Evolutionary conservation across 352 stramenopile species (phyloP).

Genomic region (Phytophthora europaea): DNA sequence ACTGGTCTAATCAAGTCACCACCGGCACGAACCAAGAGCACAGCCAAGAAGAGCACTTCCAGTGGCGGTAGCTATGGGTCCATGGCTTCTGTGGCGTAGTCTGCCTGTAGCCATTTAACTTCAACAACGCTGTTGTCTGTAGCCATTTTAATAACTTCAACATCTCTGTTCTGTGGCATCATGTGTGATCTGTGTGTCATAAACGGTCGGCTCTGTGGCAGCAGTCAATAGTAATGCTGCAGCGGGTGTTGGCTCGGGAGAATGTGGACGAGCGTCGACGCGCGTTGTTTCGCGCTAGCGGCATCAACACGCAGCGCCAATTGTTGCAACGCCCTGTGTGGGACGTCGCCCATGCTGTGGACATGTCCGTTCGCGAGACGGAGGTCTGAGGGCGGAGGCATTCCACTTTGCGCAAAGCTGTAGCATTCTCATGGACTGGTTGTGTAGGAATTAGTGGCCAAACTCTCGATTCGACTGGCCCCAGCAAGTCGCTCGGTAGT

Average conservation of each 20-base stretch:
- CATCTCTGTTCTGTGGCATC: neutral
- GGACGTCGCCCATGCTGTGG: conserved; percentile 71
- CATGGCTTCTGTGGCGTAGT: conserved; percentile 10
- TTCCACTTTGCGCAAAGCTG: conserved; percentile 1
- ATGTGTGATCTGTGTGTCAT: neutral
- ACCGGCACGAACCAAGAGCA: neutral
- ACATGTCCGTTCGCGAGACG: conserved; percentile 70
- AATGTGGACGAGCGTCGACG: conserved; percentile 58
- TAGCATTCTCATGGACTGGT: conserved; percentile 8
- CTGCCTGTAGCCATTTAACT: neutral
- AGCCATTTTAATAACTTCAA: neutral
- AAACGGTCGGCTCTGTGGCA: neutral
- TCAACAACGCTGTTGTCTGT: neutral
- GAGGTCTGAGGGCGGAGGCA: conserved; percentile 40
- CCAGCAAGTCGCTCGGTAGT: conserved; percentile 53
- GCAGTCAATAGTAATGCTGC: conserved; percentile 62
- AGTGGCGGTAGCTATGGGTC: conserved; percentile 26
- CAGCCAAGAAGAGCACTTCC: conserved; percentile 6
- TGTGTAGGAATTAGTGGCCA: conserved; percentile 60
- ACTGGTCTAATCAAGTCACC: conserved; percentile 55
- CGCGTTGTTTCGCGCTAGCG: conserved; percentile 56
- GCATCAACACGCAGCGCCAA: conserved; percentile 64
- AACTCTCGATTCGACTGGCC: conserved; percentile 66
- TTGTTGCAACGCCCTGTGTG: conserved; percentile 62
- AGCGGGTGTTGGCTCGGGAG: conserved; percentile 64